phyloP scores from a whole-genome alignment of 2,329 filamentous ascomycete genomes.

The Ceratocystis cacaofunesta region DNA sequence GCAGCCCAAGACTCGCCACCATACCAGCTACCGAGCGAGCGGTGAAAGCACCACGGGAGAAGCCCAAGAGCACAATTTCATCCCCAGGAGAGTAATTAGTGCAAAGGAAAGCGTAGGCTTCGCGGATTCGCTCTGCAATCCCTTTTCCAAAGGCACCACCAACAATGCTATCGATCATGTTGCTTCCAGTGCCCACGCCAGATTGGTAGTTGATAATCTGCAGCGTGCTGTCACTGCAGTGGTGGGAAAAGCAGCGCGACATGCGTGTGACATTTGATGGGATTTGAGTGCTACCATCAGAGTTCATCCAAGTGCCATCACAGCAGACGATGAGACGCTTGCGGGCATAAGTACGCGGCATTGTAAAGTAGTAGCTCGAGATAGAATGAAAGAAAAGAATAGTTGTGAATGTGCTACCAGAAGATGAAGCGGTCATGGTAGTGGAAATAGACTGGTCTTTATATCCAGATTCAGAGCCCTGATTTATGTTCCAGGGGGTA shows the following conservation, averaged over 20 bases:
- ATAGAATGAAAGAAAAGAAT: background rate
- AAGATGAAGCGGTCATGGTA: background rate
- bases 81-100: conserved; percentile 46
- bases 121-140: conserved; percentile 41
- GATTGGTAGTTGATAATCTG: conserved; percentile 48
- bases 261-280: conserved; percentile 48
- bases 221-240: conserved; percentile 35
- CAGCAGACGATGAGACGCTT: conserved; percentile 39
- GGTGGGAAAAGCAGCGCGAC: conserved; percentile 39
- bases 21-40: conserved; percentile 41
- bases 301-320: conserved; percentile 41
- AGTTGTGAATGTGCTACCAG: background rate
- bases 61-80: conserved; percentile 41
- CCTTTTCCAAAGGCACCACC: conserved; percentile 42
- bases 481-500: background rate
- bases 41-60: conserved; percentile 44
- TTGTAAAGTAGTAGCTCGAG: background rate
- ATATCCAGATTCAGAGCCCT: background rate
- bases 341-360: conserved; percentile 5
- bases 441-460: background rate
- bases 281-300: conserved; percentile 34
- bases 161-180: conserved; percentile 33
- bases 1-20: conserved; percentile 35
- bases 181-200: conserved; percentile 41
- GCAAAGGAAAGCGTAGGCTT: conserved; percentile 47